phyloP scores from a whole-genome alignment of 2,329 filamentous ascomycete species.

The Colletotrichum chlorophyti region DNA sequence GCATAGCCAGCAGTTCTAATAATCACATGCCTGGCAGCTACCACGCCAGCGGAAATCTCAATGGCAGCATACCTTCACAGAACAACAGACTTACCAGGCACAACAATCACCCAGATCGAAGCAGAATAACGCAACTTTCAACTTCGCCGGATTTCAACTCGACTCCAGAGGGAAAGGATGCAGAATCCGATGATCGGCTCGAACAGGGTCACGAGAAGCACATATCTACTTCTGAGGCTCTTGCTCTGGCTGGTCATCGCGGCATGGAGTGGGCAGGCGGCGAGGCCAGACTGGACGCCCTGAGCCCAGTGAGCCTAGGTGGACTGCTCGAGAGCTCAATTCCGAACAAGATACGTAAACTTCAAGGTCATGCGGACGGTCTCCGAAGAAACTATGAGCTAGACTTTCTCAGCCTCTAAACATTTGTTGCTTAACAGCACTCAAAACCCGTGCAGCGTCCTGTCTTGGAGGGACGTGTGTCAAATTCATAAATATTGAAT shows the following conservation, averaged over 20 bases:
- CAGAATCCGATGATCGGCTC: too few species aligned
- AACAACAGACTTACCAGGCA: too few species aligned
- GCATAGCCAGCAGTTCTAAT: too few species aligned
- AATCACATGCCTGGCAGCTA: too few species aligned
- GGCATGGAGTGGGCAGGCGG: constrained; percentile 35
- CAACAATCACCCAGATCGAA: too few species aligned
- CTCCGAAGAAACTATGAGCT: constrained; percentile 43
- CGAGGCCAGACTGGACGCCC: constrained; percentile 24
- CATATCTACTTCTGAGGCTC: background rate
- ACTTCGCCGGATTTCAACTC: too few species aligned
- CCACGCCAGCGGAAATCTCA: too few species aligned
- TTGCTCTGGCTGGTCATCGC: background rate
- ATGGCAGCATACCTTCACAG: too few species aligned
- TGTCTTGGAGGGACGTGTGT: too few species aligned
- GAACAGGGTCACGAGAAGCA: background rate
- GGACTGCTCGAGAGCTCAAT: constrained; percentile 38
- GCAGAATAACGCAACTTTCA: too few species aligned
- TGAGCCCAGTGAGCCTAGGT: constrained; percentile 41
- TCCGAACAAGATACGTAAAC: constrained; percentile 35
- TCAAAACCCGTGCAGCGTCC: too few species aligned
- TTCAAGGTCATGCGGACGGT: constrained; percentile 7
- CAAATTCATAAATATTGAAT: too few species aligned
- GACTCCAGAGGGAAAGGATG: background rate
- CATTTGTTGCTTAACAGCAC: background rate
- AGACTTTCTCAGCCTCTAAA: constrained; percentile 46